Base-by-base conservation (phyloP, 768 basidiomycete genomes). In the Cubamyces sp. region DNA sequence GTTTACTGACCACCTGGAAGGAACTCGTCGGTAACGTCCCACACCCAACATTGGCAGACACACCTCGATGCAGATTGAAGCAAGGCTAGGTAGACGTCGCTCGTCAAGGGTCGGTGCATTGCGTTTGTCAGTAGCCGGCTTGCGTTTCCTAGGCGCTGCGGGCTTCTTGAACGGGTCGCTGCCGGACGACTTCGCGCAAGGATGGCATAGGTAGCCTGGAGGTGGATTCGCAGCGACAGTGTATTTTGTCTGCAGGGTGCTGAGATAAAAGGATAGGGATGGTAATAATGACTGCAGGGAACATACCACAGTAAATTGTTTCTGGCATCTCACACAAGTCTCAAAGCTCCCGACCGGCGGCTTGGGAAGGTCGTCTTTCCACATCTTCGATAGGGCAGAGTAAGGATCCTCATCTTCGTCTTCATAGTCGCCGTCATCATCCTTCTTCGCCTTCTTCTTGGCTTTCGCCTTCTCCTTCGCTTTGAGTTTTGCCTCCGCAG, bases 141-240 rank as follows among this genome's bases (percentile, higher is more conserved):
- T 88, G 54, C 87, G 85, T 72, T 87, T 91, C 58, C 80, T 80
- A 0, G 84, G 83, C 28, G 75, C 75, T 7, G 81, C 75, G 18
- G 87, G 80, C 66, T 92, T 94, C 73, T 95, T 96, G 78, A 96
- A 96, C 0, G 93, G 93, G 68, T 95, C 91, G 1, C 78, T 77
- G 6, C 92, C 94, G 3, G 86, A 82, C 0, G 85, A 81, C 69
- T 92, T 92, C 1, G 89, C 86, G 73, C 96, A 99, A 9, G 78
- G 75, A 67, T 94, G 88, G 71, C 96, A 99, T 21, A 98, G 82
- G 66, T 82, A 94, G 1, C 93, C 94, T 0, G 86, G 84, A 0
- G 85, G 85, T 0, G 85, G 81, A 46, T 82, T 82, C 7, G 87
- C 85, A 6, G 92, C 84, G 65, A 91, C 77, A 0, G 96, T 97